Base-by-base conservation (phyloP, 2,329 filamentous ascomycete genomes). In the Leptographium galeiforme region DNA sequence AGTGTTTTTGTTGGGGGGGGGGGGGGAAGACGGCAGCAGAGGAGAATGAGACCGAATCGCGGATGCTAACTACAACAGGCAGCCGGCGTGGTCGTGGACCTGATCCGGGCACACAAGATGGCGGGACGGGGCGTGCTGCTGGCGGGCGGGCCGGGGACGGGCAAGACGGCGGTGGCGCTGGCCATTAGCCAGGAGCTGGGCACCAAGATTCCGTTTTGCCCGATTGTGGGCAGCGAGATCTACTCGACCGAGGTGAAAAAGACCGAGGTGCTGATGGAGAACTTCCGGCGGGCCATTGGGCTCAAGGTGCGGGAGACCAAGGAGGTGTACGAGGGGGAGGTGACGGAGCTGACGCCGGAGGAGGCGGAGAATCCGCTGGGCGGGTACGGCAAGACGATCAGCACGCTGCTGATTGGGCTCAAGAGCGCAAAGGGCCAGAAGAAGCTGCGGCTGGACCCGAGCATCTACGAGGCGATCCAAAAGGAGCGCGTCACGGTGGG, bases 191-290 rank as follows among this genome's bases (percentile, higher is more conserved):
- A 97, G 71, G 93, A 98, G 69, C 77, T 98, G 60, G 93, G 93
- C 61, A 96, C 90, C 50, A 97, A 96, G 74, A 95, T 98, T 54
- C 93, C 93, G 8, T 98, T 98, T 68, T 96, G 93, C 69, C 90
- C 91, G 41, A 97, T 98, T 66, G 93, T 96, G 52, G 93, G 90
- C 62, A 96, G 90, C 74, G 93, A 98, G 71, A 86, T 98, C 63
- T 98, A 96, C 73, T 95, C 89, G 61, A 85, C 91, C 47, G 93
- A 98, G 71, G 90, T 98, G 59, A 98, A 98, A 81, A 98, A 98
- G 81, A 98, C 93, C 50, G 93, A 98, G 70, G 86, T 95, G 60
- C 74, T 98, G 66, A 97, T 97, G 93, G 93, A 98, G 77, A 97
- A 97, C 74, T 98, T 98, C 70, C 81, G 93, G 67, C 79, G 93